phyloP scores from a whole-genome alignment of 2,329 filamentous ascomycete species.

The Penicillium crustosum region DNA sequence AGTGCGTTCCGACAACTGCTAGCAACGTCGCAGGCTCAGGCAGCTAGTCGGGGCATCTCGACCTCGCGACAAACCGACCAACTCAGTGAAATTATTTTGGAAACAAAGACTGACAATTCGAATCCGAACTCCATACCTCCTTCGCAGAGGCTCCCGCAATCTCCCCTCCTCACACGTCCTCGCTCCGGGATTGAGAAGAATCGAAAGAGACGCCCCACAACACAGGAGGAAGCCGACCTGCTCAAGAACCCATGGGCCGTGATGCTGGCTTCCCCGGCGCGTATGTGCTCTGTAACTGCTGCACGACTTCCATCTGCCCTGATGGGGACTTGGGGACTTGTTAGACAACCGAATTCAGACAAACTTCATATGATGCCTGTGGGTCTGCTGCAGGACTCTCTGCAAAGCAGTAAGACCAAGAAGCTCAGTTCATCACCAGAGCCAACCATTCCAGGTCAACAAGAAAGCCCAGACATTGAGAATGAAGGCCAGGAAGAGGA shows the following conservation, averaged over 20 bases:
- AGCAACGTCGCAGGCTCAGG: neutral
- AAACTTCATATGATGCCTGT: slow-evolving; percentile 38
- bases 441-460: neutral
- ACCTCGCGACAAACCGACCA: slow-evolving; percentile 7
- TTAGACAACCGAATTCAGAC: slow-evolving; percentile 30
- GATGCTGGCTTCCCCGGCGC: slow-evolving; percentile 39
- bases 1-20: slow-evolving; percentile 26
- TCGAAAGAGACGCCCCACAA: slow-evolving; percentile 28
- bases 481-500: neutral
- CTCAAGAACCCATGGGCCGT: slow-evolving; percentile 43
- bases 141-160: slow-evolving; percentile 39
- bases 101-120: neutral
- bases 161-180: slow-evolving; percentile 33
- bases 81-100: slow-evolving; percentile 1
- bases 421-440: slow-evolving; percentile 13
- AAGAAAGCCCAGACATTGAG: fast-evolving
- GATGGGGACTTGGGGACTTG: slow-evolving; percentile 38
- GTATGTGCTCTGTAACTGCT: slow-evolving; percentile 36
- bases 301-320: slow-evolving; percentile 36
- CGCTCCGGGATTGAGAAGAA: slow-evolving; percentile 19
- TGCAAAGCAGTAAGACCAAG: slow-evolving; percentile 14
- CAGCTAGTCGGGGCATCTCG: slow-evolving; percentile 14
- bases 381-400: slow-evolving; percentile 32
- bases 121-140: slow-evolving; percentile 14
- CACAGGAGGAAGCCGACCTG: slow-evolving; percentile 31